Percentiles rank a stretch among this genome's conserved stretches.
These are phyloP conservation scores for Heimioporus sp. DNA, from an alignment of 768 basidiomycete species.

Conservation along the genomic window DNA sequence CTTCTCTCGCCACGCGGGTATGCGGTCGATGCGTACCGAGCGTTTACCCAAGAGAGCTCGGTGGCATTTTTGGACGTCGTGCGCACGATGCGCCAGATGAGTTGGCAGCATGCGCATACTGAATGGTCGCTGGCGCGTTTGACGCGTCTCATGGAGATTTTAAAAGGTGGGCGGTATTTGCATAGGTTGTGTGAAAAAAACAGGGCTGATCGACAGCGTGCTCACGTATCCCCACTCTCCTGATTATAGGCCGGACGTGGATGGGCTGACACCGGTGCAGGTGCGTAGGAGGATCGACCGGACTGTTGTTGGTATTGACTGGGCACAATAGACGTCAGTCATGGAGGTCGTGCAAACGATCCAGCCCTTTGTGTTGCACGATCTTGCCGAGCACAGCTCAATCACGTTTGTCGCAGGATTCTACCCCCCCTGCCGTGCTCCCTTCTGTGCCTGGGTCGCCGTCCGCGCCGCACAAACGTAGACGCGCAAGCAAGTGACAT, in stretches of 20 bases:
- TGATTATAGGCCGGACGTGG: constrained; percentile 88
- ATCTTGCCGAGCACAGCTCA: constrained; percentile 82
- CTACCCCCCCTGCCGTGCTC: constrained; percentile 40
- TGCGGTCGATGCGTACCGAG: constrained; percentile 8
- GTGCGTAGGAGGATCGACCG: constrained; percentile 35
- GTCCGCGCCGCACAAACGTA: constrained; percentile 3
- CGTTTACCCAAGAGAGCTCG: constrained; percentile 69
- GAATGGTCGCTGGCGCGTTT: constrained; percentile 71
- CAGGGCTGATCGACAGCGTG: constrained; percentile 43
- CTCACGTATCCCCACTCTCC: constrained; percentile 80
- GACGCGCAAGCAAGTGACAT: constrained; percentile 71
- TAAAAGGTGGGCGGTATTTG: constrained; percentile 60
- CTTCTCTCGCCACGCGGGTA: constrained; percentile 8
- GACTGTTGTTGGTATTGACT: not conserved
- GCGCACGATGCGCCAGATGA: constrained; percentile 53
- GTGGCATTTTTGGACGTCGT: constrained; percentile 77
- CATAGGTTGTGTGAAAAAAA: not conserved
- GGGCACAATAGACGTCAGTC: constrained; percentile 55
- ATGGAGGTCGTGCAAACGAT: constrained; percentile 68
- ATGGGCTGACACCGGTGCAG: constrained; percentile 77
- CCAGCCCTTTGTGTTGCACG: constrained; percentile 72
- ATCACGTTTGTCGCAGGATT: constrained; percentile 87
- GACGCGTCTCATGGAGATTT: constrained; percentile 66
- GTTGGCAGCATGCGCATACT: constrained; percentile 40
- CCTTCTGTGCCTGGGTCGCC: constrained; percentile 10